These are phyloP conservation scores for Alternaria triticimaculans DNA, from an alignment of 2,329 filamentous ascomycete species.

Conservation along the genomic window DNA sequence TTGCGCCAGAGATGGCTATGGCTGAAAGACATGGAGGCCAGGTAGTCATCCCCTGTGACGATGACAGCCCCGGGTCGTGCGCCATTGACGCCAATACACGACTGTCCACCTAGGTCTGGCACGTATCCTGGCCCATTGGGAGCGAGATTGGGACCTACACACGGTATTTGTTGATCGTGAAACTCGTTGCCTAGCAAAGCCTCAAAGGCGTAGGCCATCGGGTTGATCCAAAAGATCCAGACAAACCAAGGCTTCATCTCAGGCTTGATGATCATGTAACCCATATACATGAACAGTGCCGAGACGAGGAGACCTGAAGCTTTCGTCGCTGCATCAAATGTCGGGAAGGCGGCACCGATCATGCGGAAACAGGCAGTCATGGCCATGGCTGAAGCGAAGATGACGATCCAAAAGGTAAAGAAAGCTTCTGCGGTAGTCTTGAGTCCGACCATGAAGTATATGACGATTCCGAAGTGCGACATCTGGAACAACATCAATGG, in stretches of 20 bases:
- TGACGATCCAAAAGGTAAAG: conserved; percentile 79
- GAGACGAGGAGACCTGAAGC: conserved; percentile 59
- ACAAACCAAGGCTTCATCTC: conserved; percentile 79
- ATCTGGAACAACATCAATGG: conserved; percentile 65
- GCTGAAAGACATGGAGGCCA: conserved; percentile 56
- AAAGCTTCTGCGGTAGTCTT: conserved; percentile 73
- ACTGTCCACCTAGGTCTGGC: conserved; percentile 49
- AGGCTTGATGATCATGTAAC: conserved; percentile 60
- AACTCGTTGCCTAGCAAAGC: conserved; percentile 81
- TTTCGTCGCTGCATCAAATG: conserved; percentile 63
- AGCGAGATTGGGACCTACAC: conserved; percentile 58
- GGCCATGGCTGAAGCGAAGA: conserved; percentile 51
- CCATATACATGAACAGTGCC: conserved; percentile 62
- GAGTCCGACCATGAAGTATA: conserved; percentile 86
- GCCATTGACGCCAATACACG: conserved; percentile 66
- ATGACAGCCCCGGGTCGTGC: conserved; percentile 56
- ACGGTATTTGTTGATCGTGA: conserved; percentile 62
- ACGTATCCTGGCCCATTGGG: conserved; percentile 57
- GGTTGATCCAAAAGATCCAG: conserved; percentile 83
- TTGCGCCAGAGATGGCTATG: conserved; percentile 45
- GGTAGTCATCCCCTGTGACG: conserved; percentile 64
- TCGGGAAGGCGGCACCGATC: conserved; percentile 71
- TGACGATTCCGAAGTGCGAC: conserved; percentile 62
- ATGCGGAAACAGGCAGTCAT: conserved; percentile 85
- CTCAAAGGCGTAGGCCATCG: conserved; percentile 79